A percentile compares a stretch with the other conserved stretches of the same genome.
These are phyloP conservation scores for Fraxinus baroniana DNA, from an alignment of 305 asterid species.

Conservation along the genomic window DNA sequence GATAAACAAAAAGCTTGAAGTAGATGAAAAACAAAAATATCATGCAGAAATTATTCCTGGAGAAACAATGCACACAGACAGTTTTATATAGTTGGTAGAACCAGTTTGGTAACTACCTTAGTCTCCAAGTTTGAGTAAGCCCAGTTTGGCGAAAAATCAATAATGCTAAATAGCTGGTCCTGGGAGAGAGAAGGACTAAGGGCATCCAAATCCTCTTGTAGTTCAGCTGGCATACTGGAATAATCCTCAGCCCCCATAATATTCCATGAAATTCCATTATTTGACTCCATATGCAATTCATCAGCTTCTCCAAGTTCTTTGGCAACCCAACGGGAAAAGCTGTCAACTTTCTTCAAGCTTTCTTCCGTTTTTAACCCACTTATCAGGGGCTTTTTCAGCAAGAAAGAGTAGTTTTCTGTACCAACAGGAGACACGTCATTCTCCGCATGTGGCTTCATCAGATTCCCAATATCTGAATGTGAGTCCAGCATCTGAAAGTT, in stretches of 20 bases:
- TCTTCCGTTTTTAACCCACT: conserved; percentile 61
- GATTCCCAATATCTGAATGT: conserved; percentile 38
- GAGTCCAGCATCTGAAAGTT: conserved; percentile 41
- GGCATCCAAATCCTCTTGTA: conserved; percentile 64
- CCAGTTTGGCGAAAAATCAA: conserved; percentile 79
- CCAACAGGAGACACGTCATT: conserved; percentile 40
- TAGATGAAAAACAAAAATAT: not conserved
- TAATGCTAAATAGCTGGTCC: conserved; percentile 90
- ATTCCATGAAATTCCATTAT: conserved; percentile 70
- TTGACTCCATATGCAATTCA: conserved; percentile 61
- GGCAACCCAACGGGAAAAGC: conserved; percentile 94
- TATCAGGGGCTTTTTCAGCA: conserved; percentile 57
- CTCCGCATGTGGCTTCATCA: conserved; percentile 43
- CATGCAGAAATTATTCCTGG: not conserved
- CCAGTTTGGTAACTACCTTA: conserved; percentile 48
- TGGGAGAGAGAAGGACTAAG: conserved; percentile 75
- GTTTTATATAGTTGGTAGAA: not conserved
- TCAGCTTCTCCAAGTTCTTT: conserved; percentile 76
- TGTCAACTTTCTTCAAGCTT: conserved; percentile 92
- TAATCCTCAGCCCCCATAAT: conserved; percentile 64
- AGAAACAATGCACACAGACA: not conserved
- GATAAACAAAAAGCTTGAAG: not conserved
- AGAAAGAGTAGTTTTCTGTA: conserved; percentile 47
- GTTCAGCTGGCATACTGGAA: conserved; percentile 55
- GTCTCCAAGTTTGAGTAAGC: conserved; percentile 68